Percentiles rank a stretch among this genome's conserved stretches.
Evolutionary conservation across 2,329 filamentous ascomycete genomes (phyloP).

Genomic region (Cadophora gregata): DNA sequence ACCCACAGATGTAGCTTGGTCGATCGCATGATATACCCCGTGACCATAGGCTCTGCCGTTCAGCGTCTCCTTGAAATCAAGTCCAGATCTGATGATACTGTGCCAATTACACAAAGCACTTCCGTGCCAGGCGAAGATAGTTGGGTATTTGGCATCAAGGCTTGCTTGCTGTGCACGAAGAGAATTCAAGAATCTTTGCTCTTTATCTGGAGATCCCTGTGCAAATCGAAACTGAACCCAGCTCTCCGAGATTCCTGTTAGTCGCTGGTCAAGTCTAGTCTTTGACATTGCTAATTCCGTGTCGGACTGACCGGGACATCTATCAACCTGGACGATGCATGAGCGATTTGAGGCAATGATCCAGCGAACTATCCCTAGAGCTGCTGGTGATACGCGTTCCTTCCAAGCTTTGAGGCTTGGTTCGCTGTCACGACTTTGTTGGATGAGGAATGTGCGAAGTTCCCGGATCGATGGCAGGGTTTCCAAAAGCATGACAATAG

Average conservation of each 20-base stretch:
- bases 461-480: slow-evolving; percentile 65
- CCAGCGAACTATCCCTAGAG: slow-evolving; percentile 78
- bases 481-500: slow-evolving; percentile 59
- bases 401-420: slow-evolving; percentile 55
- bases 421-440: slow-evolving; percentile 37
- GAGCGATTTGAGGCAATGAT: slow-evolving; percentile 89
- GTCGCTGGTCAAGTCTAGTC: slow-evolving; percentile 44
- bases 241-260: slow-evolving; percentile 63
- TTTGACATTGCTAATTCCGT: slow-evolving; percentile 32
- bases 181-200: slow-evolving; percentile 72
- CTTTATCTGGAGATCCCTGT: slow-evolving; percentile 88
- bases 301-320: slow-evolving; percentile 41
- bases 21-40: slow-evolving; percentile 79
- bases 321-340: slow-evolving; percentile 79
- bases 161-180: slow-evolving; percentile 54
- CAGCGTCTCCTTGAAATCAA: slow-evolving; percentile 68
- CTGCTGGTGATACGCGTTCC: slow-evolving; percentile 66
- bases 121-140: slow-evolving; percentile 87
- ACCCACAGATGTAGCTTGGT: slow-evolving; percentile 59
- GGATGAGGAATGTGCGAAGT: slow-evolving; percentile 58
- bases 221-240: slow-evolving; percentile 87
- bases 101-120: slow-evolving; percentile 83
- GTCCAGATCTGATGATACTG: slow-evolving; percentile 81
- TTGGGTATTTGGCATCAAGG: slow-evolving; percentile 58
- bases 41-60: slow-evolving; percentile 77